Base-by-base conservation (phyloP, 2,329 filamentous ascomycete genomes). In the Epichloe scottii region DNA sequence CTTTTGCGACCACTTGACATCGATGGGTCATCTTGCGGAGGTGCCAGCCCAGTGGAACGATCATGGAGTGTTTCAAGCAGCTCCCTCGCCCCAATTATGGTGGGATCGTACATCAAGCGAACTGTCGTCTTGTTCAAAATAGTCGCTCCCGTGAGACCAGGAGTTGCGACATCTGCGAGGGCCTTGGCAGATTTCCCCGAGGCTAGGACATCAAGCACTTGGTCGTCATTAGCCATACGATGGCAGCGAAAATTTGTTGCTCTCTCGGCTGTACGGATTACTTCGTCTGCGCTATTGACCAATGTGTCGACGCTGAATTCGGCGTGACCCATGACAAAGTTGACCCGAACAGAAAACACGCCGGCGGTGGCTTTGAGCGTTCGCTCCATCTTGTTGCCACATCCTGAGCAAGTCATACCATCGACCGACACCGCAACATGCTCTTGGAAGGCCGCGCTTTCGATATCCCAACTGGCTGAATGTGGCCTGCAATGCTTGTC, bases 331-430 rank as follows among this genome's bases (percentile, higher is more conserved):
- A 65, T 64, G 55, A 69, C 64, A 38, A 69, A 70, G 51, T 68
- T 68, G 53, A 70, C 65, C 0, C 58, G 61, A 2, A 63, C 60
- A 3, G 59, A 55, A 2, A 62, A 63, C 0, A 68, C 62, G 3
- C 65, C 66, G 3, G 54, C n/a, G 3, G 58, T 57, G 3, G 52
- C 54, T 0, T 52, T 52, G 33, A 69, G 60, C 2, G 59, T 57
- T 1, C 61, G 60, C 45, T 60, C 54, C 37, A 69, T 50, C 48
- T 68, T 69, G 51, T 65, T 63, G 4, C 57, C 65, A 35, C 67
- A 69, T 11, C 63, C 62, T 1, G 67, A 64, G 39, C 67, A 69
- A 3, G 63, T 64, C 65, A 69, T 69, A 23, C 67, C 67, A 17
- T 61, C 59, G 33, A 69, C 63, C 2, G 58, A 38, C 14, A 66